A percentile compares a stretch with the other conserved stretches of the same genome.
phyloP scores from a whole-genome alignment of 2,329 filamentous ascomycete species.

The Aureobasidium sp. region DNA sequence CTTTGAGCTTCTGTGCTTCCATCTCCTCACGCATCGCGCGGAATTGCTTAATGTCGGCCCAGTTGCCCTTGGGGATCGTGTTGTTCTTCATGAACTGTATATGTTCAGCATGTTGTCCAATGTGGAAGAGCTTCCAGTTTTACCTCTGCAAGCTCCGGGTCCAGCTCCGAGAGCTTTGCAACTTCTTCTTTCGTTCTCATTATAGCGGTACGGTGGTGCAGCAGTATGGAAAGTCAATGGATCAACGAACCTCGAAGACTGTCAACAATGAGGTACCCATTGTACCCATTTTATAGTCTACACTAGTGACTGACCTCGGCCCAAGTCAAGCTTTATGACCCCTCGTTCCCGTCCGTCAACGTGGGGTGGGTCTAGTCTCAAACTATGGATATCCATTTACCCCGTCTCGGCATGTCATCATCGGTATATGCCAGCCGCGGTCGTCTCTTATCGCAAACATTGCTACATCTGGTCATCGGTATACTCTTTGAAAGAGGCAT shows the following conservation, averaged over 20 bases:
- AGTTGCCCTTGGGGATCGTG: neutral
- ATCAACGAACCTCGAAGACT: neutral
- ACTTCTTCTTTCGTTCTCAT: constrained; percentile 11
- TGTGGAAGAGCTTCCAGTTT: neutral
- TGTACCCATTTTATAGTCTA: neutral
- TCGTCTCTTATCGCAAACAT: neutral
- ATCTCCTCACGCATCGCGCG: neutral
- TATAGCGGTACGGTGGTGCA: neutral
- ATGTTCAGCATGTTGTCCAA: neutral
- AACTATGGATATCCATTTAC: too few species aligned
- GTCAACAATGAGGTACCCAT: neutral
- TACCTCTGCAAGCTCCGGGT: neutral
- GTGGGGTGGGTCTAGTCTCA: too few species aligned
- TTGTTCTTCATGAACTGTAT: neutral
- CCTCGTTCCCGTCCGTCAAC: too few species aligned
- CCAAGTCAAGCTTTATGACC: neutral
- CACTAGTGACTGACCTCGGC: neutral
- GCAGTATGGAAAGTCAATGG: neutral
- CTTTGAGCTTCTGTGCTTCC: neutral
- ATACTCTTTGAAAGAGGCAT: too few species aligned
- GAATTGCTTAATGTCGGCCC: neutral
- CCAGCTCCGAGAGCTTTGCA: neutral
- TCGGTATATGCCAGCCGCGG: too few species aligned
- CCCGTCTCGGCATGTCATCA: too few species aligned
- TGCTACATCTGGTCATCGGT: too few species aligned